A percentile compares a stretch with the other conserved stretches of the same genome.
These are phyloP conservation scores for Fusarium luffae DNA, from an alignment of 2,329 filamentous ascomycete genomes.

Conservation along the genomic window DNA sequence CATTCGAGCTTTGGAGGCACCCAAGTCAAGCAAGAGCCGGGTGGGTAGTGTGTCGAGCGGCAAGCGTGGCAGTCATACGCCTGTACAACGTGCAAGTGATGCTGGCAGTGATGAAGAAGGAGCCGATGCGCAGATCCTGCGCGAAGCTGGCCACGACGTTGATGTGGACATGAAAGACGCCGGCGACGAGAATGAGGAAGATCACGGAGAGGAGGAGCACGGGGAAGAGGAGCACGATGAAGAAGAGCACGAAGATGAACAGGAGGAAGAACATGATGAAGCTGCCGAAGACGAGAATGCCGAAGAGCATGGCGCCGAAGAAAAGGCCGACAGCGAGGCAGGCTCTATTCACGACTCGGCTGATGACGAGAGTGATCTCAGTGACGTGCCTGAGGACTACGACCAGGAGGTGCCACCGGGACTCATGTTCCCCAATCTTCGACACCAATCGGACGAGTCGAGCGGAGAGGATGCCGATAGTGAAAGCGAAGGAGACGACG, in stretches of 20 bases:
- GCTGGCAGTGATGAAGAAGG: slow-evolving; percentile 55
- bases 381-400: slow-evolving; percentile 69
- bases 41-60: slow-evolving; percentile 64
- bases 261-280: slow-evolving; percentile 42
- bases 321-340: slow-evolving; percentile 48
- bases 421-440: slow-evolving; percentile 64
- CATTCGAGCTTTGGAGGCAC: slow-evolving; percentile 60
- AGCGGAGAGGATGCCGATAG: slow-evolving; percentile 53
- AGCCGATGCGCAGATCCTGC: slow-evolving; percentile 53
- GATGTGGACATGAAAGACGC: slow-evolving; percentile 60
- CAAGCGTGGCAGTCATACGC: slow-evolving; percentile 57
- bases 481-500: slow-evolving; percentile 51
- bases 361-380: slow-evolving; percentile 76
- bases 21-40: slow-evolving; percentile 61
- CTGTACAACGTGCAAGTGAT: slow-evolving; percentile 51
- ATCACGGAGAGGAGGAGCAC: slow-evolving; percentile 39
- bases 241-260: slow-evolving; percentile 46
- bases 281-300: slow-evolving; percentile 47
- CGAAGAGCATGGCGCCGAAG: slow-evolving; percentile 53
- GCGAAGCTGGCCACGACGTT: slow-evolving; percentile 50
- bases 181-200: slow-evolving; percentile 47
- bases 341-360: slow-evolving; percentile 73
- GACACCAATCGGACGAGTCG: slow-evolving; percentile 45
- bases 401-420: slow-evolving; percentile 67
- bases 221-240: slow-evolving; percentile 36